A percentile compares a stretch with the other conserved stretches of the same genome.
Evolutionary conservation across 2,329 filamentous ascomycete genomes (phyloP).

Genomic region (Macroventuria anomochaeta): DNA sequence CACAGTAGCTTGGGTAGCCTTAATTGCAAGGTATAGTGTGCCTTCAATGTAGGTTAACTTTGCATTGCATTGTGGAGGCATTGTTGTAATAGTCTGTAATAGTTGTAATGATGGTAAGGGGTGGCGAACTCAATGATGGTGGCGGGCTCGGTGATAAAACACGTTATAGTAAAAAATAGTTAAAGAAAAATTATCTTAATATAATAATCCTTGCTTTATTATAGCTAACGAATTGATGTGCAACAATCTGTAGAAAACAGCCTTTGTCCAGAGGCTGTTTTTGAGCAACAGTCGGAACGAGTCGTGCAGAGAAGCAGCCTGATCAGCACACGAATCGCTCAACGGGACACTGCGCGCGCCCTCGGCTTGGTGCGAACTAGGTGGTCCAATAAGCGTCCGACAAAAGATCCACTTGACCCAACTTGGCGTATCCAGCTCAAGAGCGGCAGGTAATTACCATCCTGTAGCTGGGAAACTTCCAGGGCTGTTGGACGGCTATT

Average conservation of each 20-base stretch:
- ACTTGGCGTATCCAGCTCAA: slow-evolving; percentile 1
- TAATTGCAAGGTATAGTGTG: background rate
- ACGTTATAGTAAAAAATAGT: no score
- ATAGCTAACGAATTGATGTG: no score
- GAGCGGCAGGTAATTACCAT: slow-evolving; percentile 4
- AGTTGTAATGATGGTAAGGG: no score
- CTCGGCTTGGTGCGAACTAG: slow-evolving; percentile 8
- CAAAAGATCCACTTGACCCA: background rate
- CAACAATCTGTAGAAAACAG: no score
- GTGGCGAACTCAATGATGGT: no score
- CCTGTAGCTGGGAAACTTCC: slow-evolving; percentile 1
- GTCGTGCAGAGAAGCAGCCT: background rate
- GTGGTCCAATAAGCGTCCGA: background rate
- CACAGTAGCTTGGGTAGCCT: background rate
- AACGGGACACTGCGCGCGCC: slow-evolving; percentile 7
- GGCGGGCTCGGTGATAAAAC: no score
- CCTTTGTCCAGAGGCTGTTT: no score
- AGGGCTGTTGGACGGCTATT: slow-evolving; percentile 9
- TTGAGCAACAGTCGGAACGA: background rate
- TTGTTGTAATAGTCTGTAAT: no score
- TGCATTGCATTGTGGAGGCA: no score
- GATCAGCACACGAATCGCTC: slow-evolving; percentile 8
- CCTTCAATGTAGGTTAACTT: no score
- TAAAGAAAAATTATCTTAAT: no score
- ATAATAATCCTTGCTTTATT: no score